Base-by-base conservation (phyloP, 1,139 yeast species). In the Yamadazyma sp. region DNA sequence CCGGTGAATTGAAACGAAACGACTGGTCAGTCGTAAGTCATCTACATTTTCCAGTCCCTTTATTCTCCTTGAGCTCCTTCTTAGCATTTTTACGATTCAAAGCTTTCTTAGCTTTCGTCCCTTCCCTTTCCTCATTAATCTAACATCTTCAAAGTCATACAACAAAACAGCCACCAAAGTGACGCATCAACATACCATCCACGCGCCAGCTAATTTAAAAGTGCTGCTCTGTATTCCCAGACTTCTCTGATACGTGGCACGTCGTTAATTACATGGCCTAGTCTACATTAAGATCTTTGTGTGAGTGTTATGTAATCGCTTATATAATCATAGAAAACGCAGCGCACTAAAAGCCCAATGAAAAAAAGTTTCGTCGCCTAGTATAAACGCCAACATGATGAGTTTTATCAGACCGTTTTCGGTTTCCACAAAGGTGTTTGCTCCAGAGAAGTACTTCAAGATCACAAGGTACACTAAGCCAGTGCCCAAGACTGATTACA, bases 391-490 rank as follows among this genome's bases (percentile, higher is more conserved):
- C 22, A 36, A 24, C 12, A 33, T 30, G 38, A 28, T 34, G 26
- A 31, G 31, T 7, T 38, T 37, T 37, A 31, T 36, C 25, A 38
- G 48, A 33, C 33, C 33, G 17, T 40, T 44, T n/a, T 20, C 40
- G 9, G 28, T 34, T 12, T 34, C 40, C 36, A 23, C 41, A 11
- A 41, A 44, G 37, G 35, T 31, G n/a, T 34, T 43, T 24, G 43
- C 46, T 12, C 41, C 43, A 18, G 66, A 61, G 23, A 61, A 61
- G 47, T 69, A 58, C 56, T 64, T 59, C 55, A 70, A 72, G 49
- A 64, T 72, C 52, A 59, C 66, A 41, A 66, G 63, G 48, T 66
- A 70, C 47, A 63, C 58, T 45, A 65, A 62, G 49, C 66, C 69
- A 10, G 58, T 71, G 27, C 69, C 69, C 40, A 60, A 61, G 33